Evolutionary conservation across 1,139 yeast species (phyloP), one percentile per base, ranked within the genome.

Genomic region (Taphrina wiesneri): DNA sequence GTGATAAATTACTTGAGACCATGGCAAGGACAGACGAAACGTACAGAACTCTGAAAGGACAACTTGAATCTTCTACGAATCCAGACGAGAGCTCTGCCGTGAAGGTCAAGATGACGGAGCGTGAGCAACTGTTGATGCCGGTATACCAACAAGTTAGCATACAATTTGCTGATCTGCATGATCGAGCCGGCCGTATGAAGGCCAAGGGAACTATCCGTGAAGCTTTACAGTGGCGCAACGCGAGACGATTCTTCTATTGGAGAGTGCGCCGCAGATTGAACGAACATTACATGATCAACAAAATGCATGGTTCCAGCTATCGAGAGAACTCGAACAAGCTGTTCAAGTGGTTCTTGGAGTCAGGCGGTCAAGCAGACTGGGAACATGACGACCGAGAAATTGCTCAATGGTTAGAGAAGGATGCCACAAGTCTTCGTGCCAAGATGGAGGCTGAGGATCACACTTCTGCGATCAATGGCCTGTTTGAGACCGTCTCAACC

Each of bases 211-310:
- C 88, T 66, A 90, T 93, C 73, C 83, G 88, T 73, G 87, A 87
- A 77, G 95, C 91, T 73, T 79, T 93, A 67, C 86, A 88, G 74
- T 92, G 97, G 97, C 78, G 78, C 56, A 83, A 91, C 66, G 85
- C 98, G 39, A 90, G 99, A 82, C 86, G 98, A 74, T 89, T 84
- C 85, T 95, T 93, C 86, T 93, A 90, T 93, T 93, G 99, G 99
- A 87, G 99, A 79, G 85, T 90, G 71, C 90, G 97, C 80, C 88
- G 99, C 80, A 90, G 97, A 79, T 82, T 95, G 78, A 87, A 89
- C 76, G 98, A 93, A 80, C 96, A 90, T 77, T 90, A 90, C 78
- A 82, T 92, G 74, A 81, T 90, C 77, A 86, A 84, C 77, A 83
- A 89, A 74, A 84, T 92, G 73, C 85, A 47, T 25, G 66, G 65